A percentile compares a stretch with the other conserved stretches of the same genome.
Conservation (phyloP, 2,329 filamentous ascomycete genomes). For the Calonectria hawksworthii region DNA sequence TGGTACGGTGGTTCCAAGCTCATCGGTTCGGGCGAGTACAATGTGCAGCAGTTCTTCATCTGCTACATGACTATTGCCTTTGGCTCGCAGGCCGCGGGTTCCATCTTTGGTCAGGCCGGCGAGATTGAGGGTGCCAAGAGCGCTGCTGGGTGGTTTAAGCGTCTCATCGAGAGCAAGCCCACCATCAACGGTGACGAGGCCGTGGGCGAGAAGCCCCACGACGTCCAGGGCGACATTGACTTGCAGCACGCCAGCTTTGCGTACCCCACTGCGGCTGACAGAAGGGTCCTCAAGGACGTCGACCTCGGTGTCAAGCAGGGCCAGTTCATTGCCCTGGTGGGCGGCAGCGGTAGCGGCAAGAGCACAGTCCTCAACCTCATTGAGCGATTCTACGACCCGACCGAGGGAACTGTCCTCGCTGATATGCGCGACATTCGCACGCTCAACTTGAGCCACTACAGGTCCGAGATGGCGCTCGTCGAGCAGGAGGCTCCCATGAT, state of each 20-base stretch:
- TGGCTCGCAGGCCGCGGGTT: slow-evolving; percentile 5
- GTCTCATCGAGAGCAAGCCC: slow-evolving; percentile 1
- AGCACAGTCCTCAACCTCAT: slow-evolving; percentile 4
- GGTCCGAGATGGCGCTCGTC: slow-evolving; percentile 13
- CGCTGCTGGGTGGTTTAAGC: not conserved
- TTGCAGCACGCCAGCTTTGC: not conserved
- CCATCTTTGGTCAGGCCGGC: not conserved
- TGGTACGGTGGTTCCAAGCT: slow-evolving; percentile 18
- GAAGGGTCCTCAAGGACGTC: not conserved
- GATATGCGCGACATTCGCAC: not conserved
- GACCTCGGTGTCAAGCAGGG: not conserved
- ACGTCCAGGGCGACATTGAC: not conserved
- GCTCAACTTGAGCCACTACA: not conserved
- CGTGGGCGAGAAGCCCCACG: not conserved
- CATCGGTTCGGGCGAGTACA: slow-evolving; percentile 18
- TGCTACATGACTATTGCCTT: slow-evolving; percentile 14
- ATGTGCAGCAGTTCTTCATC: slow-evolving; percentile 14
- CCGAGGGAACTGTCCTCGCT: not conserved
- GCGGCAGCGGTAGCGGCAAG: slow-evolving; percentile 6
- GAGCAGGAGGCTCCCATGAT: slow-evolving; percentile 12
- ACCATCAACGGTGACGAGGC: not conserved
- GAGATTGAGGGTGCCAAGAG: slow-evolving; percentile 7
- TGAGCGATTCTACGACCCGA: slow-evolving; percentile 3
- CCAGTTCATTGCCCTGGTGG: not conserved
- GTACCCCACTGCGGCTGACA: not conserved